These are phyloP conservation scores for Kodamaea ohmeri DNA, from an alignment of 1,139 yeast genomes.

Conservation along the genomic window DNA sequence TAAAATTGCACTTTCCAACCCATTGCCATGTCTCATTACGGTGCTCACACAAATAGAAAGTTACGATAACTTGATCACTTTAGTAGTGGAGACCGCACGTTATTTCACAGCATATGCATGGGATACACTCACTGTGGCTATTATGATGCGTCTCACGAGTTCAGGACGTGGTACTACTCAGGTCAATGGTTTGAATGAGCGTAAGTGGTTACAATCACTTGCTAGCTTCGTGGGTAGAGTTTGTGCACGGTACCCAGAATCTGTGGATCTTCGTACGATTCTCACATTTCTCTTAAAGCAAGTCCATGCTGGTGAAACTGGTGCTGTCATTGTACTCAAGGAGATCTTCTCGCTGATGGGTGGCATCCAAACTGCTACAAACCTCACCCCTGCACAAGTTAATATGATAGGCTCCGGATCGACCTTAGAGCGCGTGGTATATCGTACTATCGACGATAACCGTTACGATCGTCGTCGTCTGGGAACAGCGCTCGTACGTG, in stretches of 20 bases:
- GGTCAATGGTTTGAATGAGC: constrained; percentile 75
- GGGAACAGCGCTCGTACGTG: constrained; percentile 51
- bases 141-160: constrained; percentile 66
- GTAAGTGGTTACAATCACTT: constrained; percentile 81
- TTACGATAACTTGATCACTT: constrained; percentile 78
- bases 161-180: constrained; percentile 68
- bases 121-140: constrained; percentile 78
- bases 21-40: constrained; percentile 70
- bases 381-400: constrained; percentile 65
- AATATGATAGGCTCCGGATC: constrained; percentile 66
- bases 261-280: constrained; percentile 55
- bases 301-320: constrained; percentile 57
- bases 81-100: constrained; percentile 78
- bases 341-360: constrained; percentile 76
- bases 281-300: constrained; percentile 62
- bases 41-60: constrained; percentile 79
- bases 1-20: constrained; percentile 74
- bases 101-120: constrained; percentile 79
- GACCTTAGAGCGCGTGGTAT: constrained; percentile 54
- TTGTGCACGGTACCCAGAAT: constrained; percentile 49
- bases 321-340: constrained; percentile 66
- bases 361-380: constrained; percentile 69
- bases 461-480: constrained; percentile 49
- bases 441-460: constrained; percentile 59
- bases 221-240: constrained; percentile 66